Evolutionary conservation across 225 moss, liverwort and hornwort species (phyloP).

Genomic region (Pleurozium schreberi): DNA sequence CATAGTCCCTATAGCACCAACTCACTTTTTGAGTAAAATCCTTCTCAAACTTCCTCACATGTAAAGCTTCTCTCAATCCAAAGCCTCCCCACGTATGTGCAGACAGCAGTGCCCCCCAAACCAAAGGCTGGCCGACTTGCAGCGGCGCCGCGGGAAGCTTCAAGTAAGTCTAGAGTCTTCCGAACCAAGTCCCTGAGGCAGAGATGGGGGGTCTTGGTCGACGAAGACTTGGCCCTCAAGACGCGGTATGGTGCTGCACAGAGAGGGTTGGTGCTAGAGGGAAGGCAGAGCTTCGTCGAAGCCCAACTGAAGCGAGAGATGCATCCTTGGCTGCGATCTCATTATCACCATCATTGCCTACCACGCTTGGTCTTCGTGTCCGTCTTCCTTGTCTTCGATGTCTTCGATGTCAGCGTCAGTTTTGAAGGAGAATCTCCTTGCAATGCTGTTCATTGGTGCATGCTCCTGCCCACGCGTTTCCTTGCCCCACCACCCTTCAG

Average conservation of each 20-base stretch:
- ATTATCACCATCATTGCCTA: background rate
- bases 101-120: background rate
- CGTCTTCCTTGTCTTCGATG: background rate
- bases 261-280: background rate
- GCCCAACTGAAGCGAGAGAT: background rate
- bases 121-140: background rate
- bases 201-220: background rate
- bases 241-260: background rate
- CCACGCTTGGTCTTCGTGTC: background rate
- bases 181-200: background rate
- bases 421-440: background rate
- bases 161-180: background rate
- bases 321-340: background rate
- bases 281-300: background rate
- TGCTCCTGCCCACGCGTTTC: background rate
- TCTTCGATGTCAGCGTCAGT: background rate
- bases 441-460: background rate
- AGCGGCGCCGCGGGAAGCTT: background rate
- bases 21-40: rapidly evolving
- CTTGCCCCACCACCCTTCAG: background rate
- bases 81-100: background rate
- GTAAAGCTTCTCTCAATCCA: background rate
- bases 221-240: background rate
- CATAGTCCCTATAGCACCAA: background rate
- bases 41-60: background rate